phyloP scores from a whole-genome alignment of 106 monocot genomes.

The Chionographis japonica region DNA sequence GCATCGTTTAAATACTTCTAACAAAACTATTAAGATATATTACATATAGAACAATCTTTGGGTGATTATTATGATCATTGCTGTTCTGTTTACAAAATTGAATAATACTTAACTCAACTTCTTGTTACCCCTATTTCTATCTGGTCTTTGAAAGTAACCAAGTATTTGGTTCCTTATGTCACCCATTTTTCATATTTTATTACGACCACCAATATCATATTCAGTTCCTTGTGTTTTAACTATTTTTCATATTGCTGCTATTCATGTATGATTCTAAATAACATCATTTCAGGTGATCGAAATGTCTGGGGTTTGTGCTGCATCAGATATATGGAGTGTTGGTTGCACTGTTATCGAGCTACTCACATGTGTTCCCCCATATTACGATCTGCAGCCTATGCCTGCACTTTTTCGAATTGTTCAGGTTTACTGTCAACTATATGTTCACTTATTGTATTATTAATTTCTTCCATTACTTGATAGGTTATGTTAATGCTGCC shows the following conservation, averaged over 20 bases:
- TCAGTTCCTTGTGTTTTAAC: not conserved
- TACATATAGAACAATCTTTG: no score
- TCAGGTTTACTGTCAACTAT: conserved; percentile 43
- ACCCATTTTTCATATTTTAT: no score
- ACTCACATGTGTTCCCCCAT: conserved; percentile 95
- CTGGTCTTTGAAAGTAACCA: not conserved
- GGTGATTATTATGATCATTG: no score
- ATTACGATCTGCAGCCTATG: conserved; percentile 99
- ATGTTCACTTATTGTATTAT: not conserved
- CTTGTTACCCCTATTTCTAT: not conserved
- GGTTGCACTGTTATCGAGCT: conserved; percentile 98
- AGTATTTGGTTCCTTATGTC: no score
- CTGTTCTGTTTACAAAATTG: no score
- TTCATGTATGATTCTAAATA: no score
- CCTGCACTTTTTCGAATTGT: conserved; percentile 99
- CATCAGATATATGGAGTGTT: conserved; percentile 99
- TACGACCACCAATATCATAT: no score
- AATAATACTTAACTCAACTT: no score
- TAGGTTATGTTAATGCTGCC: no score
- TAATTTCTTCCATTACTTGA: no score
- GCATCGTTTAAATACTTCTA: no score
- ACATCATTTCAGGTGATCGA: conserved; percentile 69
- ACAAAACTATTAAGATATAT: no score
- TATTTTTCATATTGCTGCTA: not conserved
- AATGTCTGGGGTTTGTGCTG: conserved; percentile 98